A percentile compares a stretch with the other conserved stretches of the same genome.
Conservation (phyloP, 177 flowering plant genomes). For the Vitis hybrid region DNA sequence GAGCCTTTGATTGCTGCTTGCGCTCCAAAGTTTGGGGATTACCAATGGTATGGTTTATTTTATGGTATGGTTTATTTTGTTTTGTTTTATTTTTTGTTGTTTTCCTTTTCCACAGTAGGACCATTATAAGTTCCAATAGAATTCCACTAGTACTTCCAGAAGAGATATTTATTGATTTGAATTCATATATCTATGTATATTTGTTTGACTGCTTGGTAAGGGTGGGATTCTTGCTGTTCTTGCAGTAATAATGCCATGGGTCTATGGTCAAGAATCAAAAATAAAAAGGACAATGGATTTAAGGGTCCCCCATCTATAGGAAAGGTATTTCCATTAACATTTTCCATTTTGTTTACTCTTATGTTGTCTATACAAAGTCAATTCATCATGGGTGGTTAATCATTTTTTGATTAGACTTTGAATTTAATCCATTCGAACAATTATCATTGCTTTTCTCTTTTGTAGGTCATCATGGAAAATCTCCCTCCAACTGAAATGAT, state of each 20-base stretch:
- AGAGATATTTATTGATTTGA: background rate
- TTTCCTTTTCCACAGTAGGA: background rate
- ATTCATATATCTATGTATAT: background rate
- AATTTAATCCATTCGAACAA: background rate
- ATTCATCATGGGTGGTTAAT: conserved; percentile 1
- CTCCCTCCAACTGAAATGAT: conserved; percentile 84
- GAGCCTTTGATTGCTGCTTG: conserved; percentile 71
- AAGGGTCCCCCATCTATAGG: conserved; percentile 74
- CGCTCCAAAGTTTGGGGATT: conserved; percentile 78
- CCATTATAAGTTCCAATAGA: background rate
- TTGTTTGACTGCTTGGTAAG: background rate
- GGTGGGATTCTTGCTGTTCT: background rate
- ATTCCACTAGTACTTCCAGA: background rate
- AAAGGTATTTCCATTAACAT: conserved; percentile 47
- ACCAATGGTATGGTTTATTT: conserved; percentile 67
- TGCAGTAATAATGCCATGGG: conserved; percentile 96
- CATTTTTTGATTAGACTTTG: background rate
- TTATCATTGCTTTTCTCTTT: conserved; percentile 1
- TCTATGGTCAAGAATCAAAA: conserved; percentile 71
- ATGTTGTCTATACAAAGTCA: background rate
- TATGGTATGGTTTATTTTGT: conserved; percentile 47
- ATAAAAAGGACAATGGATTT: conserved; percentile 44
- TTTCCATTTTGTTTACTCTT: background rate
- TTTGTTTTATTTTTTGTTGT: too few relatives aligned
- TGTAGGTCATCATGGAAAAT: conserved; percentile 75